Percentiles rank a stretch among this genome's conserved stretches.
phyloP scores from a whole-genome alignment of 257 asterid genomes.

The Coffea canephora region DNA sequence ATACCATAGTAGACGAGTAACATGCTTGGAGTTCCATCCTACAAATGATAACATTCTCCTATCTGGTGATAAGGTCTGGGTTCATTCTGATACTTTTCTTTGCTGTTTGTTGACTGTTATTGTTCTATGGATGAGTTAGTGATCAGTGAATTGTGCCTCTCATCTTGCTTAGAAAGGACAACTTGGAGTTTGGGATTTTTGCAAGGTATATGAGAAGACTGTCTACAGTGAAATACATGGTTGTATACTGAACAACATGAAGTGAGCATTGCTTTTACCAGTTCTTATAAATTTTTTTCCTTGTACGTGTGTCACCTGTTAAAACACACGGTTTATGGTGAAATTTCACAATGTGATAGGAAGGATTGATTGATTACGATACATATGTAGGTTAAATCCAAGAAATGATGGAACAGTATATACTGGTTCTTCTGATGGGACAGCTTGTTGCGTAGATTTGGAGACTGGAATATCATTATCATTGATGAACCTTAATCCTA shows the following conservation, averaged over 20 bases:
- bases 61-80: slow-evolving; percentile 90
- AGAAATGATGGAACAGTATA: slow-evolving; percentile 76
- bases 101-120: background rate
- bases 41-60: slow-evolving; percentile 70
- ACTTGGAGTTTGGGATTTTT: slow-evolving; percentile 97
- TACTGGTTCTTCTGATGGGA: slow-evolving; percentile 94
- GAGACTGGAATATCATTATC: slow-evolving; percentile 82
- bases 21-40: slow-evolving; percentile 98
- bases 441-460: slow-evolving; percentile 78
- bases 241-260: slow-evolving; percentile 86
- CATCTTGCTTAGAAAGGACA: slow-evolving; percentile 78
- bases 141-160: background rate
- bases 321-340: slow-evolving; percentile 5
- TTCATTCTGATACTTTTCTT: slow-evolving; percentile 2
- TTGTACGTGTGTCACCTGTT: slow-evolving; percentile 1
- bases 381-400: slow-evolving; percentile 62
- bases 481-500: slow-evolving; percentile 84
- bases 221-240: slow-evolving; percentile 76
- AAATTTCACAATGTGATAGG: background rate
- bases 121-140: background rate
- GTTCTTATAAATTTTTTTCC: slow-evolving; percentile 7
- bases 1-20: slow-evolving; percentile 91
- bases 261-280: slow-evolving; percentile 45
- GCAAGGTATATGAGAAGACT: slow-evolving; percentile 72
- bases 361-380: slow-evolving; percentile 11